These are phyloP conservation scores for Heritiera fomes DNA, from an alignment of 345 rosid genomes.

Conservation along the genomic window DNA sequence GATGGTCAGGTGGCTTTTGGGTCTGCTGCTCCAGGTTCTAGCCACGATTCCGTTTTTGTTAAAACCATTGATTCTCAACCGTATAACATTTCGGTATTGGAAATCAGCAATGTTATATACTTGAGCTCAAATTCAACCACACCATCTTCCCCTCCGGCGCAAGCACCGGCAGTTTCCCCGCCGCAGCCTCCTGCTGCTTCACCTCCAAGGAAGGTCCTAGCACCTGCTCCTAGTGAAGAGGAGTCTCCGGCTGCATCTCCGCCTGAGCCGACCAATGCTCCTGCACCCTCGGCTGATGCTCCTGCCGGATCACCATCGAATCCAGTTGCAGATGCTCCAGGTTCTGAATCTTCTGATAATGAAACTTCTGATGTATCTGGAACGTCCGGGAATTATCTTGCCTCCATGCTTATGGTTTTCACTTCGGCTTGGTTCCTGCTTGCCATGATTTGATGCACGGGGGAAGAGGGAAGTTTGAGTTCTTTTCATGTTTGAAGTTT, in stretches of 20 bases:
- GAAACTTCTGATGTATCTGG: not conserved
- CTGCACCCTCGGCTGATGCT: not conserved
- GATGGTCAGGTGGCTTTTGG: not conserved
- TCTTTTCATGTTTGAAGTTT: not conserved
- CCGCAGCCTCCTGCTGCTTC: not conserved
- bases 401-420: not conserved
- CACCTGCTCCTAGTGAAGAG: not conserved
- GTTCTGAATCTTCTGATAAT: not conserved
- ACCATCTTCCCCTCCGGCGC: not conserved
- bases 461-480: not conserved
- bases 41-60: not conserved
- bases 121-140: not conserved
- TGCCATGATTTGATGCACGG: not conserved
- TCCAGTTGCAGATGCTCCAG: not conserved
- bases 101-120: not conserved
- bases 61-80: not conserved
- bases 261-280: not conserved
- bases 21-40: slow-evolving; percentile 6
- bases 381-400: not conserved
- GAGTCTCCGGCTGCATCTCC: not conserved
- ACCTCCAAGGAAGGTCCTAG: not conserved
- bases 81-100: not conserved
- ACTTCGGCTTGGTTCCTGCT: slow-evolving; percentile 1
- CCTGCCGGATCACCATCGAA: not conserved
- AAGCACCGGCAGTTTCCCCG: not conserved